phyloP scores from a whole-genome alignment of 176 grass and related monocot species.

The Poa annua region DNA sequence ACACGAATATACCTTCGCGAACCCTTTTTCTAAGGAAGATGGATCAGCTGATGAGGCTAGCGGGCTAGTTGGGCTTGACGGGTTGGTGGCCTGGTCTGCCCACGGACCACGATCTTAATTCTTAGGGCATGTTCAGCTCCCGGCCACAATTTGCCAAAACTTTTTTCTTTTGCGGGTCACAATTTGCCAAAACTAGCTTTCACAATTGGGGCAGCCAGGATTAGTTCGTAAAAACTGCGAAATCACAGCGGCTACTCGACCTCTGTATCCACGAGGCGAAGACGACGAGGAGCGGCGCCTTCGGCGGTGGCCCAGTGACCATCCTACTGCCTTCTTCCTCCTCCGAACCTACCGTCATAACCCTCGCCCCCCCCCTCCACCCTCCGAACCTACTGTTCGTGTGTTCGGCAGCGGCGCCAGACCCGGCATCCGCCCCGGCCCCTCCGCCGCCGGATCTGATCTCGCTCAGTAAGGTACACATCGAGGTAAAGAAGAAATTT shows the following conservation, averaged over 20 bases:
- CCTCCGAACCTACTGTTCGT: background rate
- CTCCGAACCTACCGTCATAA: background rate
- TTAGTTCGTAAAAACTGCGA: too few species aligned
- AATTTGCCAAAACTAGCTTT: too few species aligned
- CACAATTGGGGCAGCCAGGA: too few species aligned
- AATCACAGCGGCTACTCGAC: too few species aligned
- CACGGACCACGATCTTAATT: too few species aligned
- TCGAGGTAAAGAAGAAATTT: background rate
- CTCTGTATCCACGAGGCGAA: too few species aligned
- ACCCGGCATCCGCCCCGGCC: background rate
- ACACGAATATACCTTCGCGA: too few species aligned
- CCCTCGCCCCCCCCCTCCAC: too few species aligned
- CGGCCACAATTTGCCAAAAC: too few species aligned
- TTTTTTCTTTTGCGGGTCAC: too few species aligned
- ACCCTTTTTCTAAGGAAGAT: too few species aligned
- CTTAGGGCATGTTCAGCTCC: too few species aligned
- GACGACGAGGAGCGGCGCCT: slow-evolving; percentile 5
- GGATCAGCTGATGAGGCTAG: background rate
- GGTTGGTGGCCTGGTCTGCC: background rate
- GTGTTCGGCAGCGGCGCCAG: background rate
- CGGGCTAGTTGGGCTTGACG: background rate
- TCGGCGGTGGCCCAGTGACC: background rate
- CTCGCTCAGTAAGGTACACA: background rate
- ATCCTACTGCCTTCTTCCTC: background rate
- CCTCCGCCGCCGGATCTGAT: slow-evolving; percentile 16